phyloP scores from a whole-genome alignment of 352 stramenopile genomes.

The Pythium brachiatum region DNA sequence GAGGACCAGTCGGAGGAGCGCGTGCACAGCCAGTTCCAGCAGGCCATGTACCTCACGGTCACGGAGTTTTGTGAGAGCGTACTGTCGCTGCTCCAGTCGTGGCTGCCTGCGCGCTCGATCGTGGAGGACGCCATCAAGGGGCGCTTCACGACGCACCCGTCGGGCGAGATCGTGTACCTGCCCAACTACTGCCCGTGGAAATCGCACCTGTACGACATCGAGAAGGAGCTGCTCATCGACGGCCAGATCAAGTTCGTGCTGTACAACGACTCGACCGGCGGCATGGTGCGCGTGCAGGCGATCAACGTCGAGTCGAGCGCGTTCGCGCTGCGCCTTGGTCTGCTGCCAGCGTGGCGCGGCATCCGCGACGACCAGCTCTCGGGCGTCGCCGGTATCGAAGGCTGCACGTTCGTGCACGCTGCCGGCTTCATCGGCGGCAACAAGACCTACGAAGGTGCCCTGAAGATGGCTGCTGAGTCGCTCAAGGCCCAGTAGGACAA shows the following conservation, averaged over 20 bases:
- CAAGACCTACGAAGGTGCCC: constrained; percentile 92
- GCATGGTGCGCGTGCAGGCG: constrained; percentile 95
- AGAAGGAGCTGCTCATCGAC: constrained; percentile 86
- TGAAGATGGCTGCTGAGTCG: constrained; percentile 92
- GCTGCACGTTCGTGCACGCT: constrained; percentile 96
- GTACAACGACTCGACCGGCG: constrained; percentile 92
- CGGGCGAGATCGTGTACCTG: constrained; percentile 93
- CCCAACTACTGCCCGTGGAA: constrained; percentile 94
- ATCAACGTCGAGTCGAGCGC: constrained; percentile 91
- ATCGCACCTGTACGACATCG: constrained; percentile 95
- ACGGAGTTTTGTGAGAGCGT: constrained; percentile 94
- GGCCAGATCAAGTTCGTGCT: constrained; percentile 97
- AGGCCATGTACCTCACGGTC: constrained; percentile 93
- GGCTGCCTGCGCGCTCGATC: constrained; percentile 92
- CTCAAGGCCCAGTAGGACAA: constrained; percentile 31
- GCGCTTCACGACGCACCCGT: constrained; percentile 88
- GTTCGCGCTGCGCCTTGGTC: constrained; percentile 92
- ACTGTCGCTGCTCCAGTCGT: constrained; percentile 89
- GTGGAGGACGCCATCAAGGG: constrained; percentile 90
- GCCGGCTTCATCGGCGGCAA: constrained; percentile 99
- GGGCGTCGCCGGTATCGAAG: constrained; percentile 85
- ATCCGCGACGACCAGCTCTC: constrained; percentile 93
- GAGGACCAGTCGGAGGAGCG: constrained; percentile 76
- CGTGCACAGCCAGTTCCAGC: constrained; percentile 92
- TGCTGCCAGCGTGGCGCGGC: constrained; percentile 93